Evolutionary conservation across 1,139 yeast species (phyloP).

Genomic region (Kodamaea plutei): DNA sequence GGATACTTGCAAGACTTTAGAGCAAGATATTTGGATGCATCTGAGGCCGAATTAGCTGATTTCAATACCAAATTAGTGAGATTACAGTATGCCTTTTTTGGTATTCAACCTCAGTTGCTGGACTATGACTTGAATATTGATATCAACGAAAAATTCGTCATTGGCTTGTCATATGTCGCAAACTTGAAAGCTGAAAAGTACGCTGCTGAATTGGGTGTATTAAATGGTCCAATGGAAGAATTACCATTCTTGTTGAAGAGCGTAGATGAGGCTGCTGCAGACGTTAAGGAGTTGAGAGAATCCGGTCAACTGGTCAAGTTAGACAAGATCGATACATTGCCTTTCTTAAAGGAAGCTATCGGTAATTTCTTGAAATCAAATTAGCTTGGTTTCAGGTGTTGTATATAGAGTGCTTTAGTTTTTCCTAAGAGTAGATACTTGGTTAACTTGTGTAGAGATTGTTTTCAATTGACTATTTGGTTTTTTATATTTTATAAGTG

Average conservation of each 20-base stretch:
- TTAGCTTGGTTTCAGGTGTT: no score
- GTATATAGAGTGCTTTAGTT: slow-evolving; percentile 1
- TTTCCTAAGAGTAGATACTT: no score
- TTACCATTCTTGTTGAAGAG: slow-evolving; percentile 42
- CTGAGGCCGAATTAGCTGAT: slow-evolving; percentile 52
- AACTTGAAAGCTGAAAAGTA: slow-evolving; percentile 51
- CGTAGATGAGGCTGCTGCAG: slow-evolving; percentile 50
- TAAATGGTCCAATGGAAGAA: slow-evolving; percentile 40
- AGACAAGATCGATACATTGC: slow-evolving; percentile 41
- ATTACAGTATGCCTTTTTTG: slow-evolving; percentile 76
- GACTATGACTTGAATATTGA: slow-evolving; percentile 49
- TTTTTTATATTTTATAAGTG: no score
- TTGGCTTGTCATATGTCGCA: slow-evolving; percentile 67
- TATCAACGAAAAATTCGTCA: slow-evolving; percentile 49
- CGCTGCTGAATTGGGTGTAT: slow-evolving; percentile 17
- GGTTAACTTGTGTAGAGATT: no score
- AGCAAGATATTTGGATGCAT: slow-evolving; percentile 53
- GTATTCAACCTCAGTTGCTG: slow-evolving; percentile 53
- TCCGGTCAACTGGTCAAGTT: slow-evolving; percentile 25
- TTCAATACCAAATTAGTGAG: slow-evolving; percentile 70
- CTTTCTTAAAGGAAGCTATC: slow-evolving; percentile 37
- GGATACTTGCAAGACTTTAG: slow-evolving; percentile 56
- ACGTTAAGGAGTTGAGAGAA: slow-evolving; percentile 44
- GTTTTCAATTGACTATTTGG: no score
- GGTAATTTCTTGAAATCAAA: slow-evolving; percentile 10